Evolutionary conservation across 331 rosid genomes (phyloP), one percentile per base, ranked within the genome.

Genomic region (Rosa hybrid): DNA sequence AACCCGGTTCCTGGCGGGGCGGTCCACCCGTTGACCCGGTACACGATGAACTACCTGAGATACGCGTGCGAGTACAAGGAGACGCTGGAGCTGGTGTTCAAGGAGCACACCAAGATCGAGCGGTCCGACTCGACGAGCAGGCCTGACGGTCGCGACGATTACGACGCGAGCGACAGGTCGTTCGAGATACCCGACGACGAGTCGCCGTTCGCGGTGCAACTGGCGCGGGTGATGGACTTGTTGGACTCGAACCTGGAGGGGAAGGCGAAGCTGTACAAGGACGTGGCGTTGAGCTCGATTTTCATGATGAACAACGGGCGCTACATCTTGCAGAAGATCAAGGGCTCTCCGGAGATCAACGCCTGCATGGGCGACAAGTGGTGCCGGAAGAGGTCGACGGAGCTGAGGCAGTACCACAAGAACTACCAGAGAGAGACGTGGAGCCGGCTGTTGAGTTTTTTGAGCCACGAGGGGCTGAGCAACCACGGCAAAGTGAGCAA

Each of bases 221-320:
- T 89, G 45, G 76, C 56, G 78, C 83, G 89, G 46, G 83, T 90
- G 65, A 94, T 94, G 98, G 90, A 84, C 0, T 53, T 91, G 49
- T 57, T 94, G 56, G 98, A 94, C 82, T 2, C 85, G 1, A 88
- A 85, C 85, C 92, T 94, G 6, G 97, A 94, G 7, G 84, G 71
- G 0, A 94, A 91, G 71, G 82, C 90, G 0, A 92, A 80, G 76
- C 70, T 91, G 18, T 94, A 94, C 85, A 88, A 68, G 64, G 97
- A 94, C 65, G 72, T 80, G 11, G 77, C 91, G 0, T 71, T 94
- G 69, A 88, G 90, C 74, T 80, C 84, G n/a, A 89, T 94, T 71
- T 94, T 94, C 87, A 74, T 89, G 97, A 94, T 94, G 98, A 94
- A 94, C 90, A 94, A 94, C 30, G 97, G 98, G 0, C 82, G 97